Evolutionary conservation across 2,329 filamentous ascomycete species (phyloP).

Genomic region (Colletotrichum orbiculare): DNA sequence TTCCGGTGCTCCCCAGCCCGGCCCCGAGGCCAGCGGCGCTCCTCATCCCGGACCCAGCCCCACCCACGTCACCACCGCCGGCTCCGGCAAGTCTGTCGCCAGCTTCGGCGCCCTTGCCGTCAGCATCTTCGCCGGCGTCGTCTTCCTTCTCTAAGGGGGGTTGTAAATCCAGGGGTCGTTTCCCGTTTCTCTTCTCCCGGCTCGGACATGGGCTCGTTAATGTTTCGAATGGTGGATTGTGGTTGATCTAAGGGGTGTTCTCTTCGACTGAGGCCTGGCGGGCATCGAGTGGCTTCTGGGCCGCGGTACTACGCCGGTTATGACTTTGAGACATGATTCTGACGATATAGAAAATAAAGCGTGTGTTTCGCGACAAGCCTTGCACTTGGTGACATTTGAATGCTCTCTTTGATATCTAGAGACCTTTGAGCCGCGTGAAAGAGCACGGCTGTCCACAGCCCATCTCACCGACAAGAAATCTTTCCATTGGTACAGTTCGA

Average conservation of each 20-base stretch:
- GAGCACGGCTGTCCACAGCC: too few species aligned
- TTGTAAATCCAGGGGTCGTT: conserved; percentile 8
- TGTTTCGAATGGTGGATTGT: conserved; percentile 24
- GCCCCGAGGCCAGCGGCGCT: not conserved
- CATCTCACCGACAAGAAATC: too few species aligned
- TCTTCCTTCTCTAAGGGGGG: conserved; percentile 28
- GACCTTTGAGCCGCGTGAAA: too few species aligned
- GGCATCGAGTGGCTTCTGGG: conserved; percentile 14
- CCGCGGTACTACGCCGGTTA: conserved; percentile 20
- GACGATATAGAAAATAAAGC: conserved; percentile 36
- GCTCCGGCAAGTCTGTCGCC: conserved; percentile 34
- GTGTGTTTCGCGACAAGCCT: conserved; percentile 21
- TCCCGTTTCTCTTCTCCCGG: conserved; percentile 21
- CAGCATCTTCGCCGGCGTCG: conserved; percentile 30
- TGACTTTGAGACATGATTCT: conserved; percentile 35
- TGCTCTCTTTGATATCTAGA: too few species aligned
- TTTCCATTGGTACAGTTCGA: too few species aligned
- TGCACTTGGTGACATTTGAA: not conserved
- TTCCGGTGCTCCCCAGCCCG: not conserved
- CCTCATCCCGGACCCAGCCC: not conserved
- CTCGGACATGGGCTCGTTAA: conserved; percentile 11
- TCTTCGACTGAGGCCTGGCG: conserved; percentile 31
- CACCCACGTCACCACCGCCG: conserved; percentile 22
- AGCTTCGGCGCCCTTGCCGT: conserved; percentile 36
- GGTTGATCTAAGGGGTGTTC: conserved; percentile 10